Percentiles rank a stretch among this genome's conserved stretches.
These are phyloP conservation scores for Babjeviella inositovora DNA, from an alignment of 805 yeast genomes.

Conservation along the genomic window DNA sequence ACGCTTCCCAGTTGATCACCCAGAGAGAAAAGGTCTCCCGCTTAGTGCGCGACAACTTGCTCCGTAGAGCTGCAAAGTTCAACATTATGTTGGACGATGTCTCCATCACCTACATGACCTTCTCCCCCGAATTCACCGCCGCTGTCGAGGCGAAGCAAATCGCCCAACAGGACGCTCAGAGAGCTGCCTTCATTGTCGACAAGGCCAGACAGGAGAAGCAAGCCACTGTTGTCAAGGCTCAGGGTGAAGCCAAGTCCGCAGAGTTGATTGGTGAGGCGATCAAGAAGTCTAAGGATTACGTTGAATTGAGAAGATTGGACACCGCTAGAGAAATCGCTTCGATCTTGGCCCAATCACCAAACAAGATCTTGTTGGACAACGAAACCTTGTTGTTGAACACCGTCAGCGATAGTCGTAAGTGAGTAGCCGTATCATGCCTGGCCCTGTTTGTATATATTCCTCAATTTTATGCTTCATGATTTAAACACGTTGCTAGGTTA, in stretches of 20 bases:
- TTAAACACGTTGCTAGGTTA: no score
- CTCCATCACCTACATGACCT: conserved; percentile 91
- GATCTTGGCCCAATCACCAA: conserved; percentile 76
- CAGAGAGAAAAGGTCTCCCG: conserved; percentile 94
- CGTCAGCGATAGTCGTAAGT: conserved; percentile 57
- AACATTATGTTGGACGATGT: conserved; percentile 87
- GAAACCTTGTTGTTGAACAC: conserved; percentile 87
- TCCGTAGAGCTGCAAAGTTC: conserved; percentile 84
- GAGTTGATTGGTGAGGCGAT: conserved; percentile 98
- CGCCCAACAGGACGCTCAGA: conserved; percentile 98
- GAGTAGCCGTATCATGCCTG: no score
- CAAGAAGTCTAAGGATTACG: conserved; percentile 90
- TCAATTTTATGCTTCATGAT: no score
- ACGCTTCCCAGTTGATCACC: conserved; percentile 96
- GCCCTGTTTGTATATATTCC: no score
- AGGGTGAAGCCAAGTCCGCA: conserved; percentile 97
- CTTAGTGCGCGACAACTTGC: conserved; percentile 78
- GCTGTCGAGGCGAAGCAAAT: conserved; percentile 99
- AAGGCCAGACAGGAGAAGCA: conserved; percentile 97
- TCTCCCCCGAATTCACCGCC: conserved; percentile 92
- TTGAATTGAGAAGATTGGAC: conserved; percentile 90
- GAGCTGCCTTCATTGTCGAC: conserved; percentile 94
- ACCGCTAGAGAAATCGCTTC: conserved; percentile 93
- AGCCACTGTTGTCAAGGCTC: conserved; percentile 90
- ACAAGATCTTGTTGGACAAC: conserved; percentile 80